Evolutionary conservation across 2,329 filamentous ascomycete species (phyloP), one percentile per base, ranked within the genome.

Genomic region (Penicillium sclerotigenum): DNA sequence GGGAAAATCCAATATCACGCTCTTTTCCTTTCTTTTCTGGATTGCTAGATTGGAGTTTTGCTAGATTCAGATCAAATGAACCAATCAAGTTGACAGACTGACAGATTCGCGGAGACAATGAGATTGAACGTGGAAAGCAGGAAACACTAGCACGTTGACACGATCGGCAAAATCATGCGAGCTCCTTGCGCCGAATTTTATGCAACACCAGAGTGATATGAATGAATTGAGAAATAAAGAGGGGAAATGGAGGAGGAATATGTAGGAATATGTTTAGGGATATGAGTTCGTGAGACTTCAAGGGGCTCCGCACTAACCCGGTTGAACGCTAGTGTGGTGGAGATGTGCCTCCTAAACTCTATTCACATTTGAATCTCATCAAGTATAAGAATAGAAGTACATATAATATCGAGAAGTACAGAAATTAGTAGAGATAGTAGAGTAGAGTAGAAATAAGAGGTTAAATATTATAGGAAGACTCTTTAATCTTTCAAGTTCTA

Each of bases 111-210:
- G 9, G 18, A 36, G 31, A 31, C 16, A 26, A 38, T 7, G 26
- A 18, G 9, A 28, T 51, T 34, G 28, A 33, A 41, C 26, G 36
- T 49, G 18, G 20, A 20, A 24, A 34, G 34, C 13, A 38, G 18
- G 18, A 52, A 47, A 29, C 14, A 22, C 33, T 38, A 20, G 43
- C 46, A 50, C 47, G 52, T 33, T 47, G 31, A 16, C 20, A 29
- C 40, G 29, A 54, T 54, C 52, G 37, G 28, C 46, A 29, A 49
- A 49, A 49, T 49, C 45, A 34, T 53, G 51, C 43, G 36, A 42
- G 29, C 45, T 54, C 52, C 52, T 54, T 54, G 36, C 51, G 43
- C 43, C 50, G 26, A 33, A 33, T 31, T 10, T 22, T 20, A 50
- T 28, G 28, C 26, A 48, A 22, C 13, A 37, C 11, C 20, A 28